A percentile compares a stretch with the other conserved stretches of the same genome.
phyloP scores from a whole-genome alignment of 2,329 filamentous ascomycete species.

The Nigrospora sphaerica region DNA sequence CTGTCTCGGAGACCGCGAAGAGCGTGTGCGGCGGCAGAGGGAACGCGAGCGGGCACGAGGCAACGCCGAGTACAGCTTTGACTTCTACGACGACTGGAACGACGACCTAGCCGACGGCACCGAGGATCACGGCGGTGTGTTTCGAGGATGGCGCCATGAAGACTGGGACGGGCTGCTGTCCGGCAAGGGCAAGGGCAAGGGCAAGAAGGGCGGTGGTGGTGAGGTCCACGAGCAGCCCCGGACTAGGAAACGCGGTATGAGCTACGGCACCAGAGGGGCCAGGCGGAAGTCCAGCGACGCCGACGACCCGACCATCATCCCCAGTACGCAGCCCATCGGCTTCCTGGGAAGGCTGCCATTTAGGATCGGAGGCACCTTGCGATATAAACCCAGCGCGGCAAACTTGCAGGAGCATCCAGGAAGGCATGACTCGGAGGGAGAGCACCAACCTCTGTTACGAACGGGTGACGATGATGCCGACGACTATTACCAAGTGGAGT shows the following conservation, averaged over 20 bases:
- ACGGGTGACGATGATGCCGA: constrained; percentile 4
- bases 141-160: constrained; percentile 70
- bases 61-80: constrained; percentile 77
- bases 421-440: constrained; percentile 35
- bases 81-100: constrained; percentile 98
- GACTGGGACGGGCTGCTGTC: constrained; percentile 80
- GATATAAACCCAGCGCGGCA: constrained; percentile 86
- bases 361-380: constrained; percentile 71
- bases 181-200: constrained; percentile 36
- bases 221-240: constrained; percentile 36
- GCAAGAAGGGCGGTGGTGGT: constrained; percentile 49
- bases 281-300: constrained; percentile 39
- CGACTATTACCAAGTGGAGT: constrained; percentile 10
- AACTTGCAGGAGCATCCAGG: constrained; percentile 84
- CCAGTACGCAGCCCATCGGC: constrained; percentile 75
- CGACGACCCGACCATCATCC: constrained; percentile 84
- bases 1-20: constrained; percentile 66
- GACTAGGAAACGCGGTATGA: constrained; percentile 69
- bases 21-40: constrained; percentile 61
- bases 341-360: constrained; percentile 81
- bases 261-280: constrained; percentile 66
- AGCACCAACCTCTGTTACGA: constrained; percentile 65
- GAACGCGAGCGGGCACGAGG: constrained; percentile 54
- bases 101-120: constrained; percentile 38
- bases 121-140: constrained; percentile 49